A percentile compares a stretch with the other conserved stretches of the same genome.
phyloP scores from a whole-genome alignment of 441 rosid species.

The Pelargonium cotyledonis region DNA sequence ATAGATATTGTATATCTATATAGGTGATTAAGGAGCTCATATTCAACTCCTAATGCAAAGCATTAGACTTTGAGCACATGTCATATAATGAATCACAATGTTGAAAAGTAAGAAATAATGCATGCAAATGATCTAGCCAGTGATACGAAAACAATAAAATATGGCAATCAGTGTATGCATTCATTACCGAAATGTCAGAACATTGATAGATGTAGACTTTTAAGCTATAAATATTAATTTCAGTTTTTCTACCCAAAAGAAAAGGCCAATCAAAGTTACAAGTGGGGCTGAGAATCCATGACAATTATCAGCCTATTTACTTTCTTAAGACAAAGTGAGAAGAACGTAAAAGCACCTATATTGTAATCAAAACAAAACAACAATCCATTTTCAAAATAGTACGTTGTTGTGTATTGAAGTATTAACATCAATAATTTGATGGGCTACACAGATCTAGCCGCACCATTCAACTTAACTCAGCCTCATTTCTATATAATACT shows the following conservation, averaged over 20 bases:
- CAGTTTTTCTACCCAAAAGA: not conserved
- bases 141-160: constrained; percentile 9
- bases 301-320: too few species aligned
- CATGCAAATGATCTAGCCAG: constrained; percentile 20
- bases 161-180: not conserved
- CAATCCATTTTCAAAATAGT: too few species aligned
- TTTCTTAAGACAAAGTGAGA: too few species aligned
- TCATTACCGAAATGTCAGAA: not conserved
- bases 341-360: too few species aligned
- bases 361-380: too few species aligned
- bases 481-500: too few species aligned
- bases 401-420: too few species aligned
- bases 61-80: not conserved
- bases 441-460: too few species aligned
- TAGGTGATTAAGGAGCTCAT: constrained; percentile 5
- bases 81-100: constrained; percentile 5
- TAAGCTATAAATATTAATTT: not conserved
- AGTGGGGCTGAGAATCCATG: not conserved
- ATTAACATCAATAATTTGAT: too few species aligned
- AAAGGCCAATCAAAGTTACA: not conserved
- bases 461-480: too few species aligned
- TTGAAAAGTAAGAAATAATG: constrained; percentile 14
- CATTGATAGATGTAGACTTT: not conserved
- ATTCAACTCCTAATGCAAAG: constrained; percentile 3
- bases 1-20: not conserved